Conservation (phyloP, 306 rosid species). For the Coriaria nepalensis region DNA sequence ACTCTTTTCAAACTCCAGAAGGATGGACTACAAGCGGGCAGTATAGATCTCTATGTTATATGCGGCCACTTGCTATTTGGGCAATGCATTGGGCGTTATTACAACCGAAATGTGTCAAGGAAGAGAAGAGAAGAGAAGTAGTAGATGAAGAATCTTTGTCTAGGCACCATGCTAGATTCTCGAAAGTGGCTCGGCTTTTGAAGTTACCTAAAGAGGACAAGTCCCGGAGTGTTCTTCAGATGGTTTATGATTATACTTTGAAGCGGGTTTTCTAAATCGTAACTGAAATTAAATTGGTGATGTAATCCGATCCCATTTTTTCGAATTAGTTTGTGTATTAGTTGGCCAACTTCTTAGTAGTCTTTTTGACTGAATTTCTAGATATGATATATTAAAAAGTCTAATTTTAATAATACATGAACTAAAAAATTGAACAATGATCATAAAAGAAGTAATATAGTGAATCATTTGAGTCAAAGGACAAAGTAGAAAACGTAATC, state of each 20-base stretch:
- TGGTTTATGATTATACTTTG: constrained; percentile 53
- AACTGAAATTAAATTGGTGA: too few species aligned
- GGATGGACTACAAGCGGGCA: constrained; percentile 57
- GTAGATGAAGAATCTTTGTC: constrained; percentile 29
- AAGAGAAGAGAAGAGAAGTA: constrained; percentile 25
- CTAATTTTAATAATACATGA: too few species aligned
- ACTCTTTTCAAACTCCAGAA: constrained; percentile 87
- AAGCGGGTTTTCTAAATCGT: constrained; percentile 30
- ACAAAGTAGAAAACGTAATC: too few species aligned
- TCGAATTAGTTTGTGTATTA: too few species aligned
- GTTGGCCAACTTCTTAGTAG: too few species aligned
- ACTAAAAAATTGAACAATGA: too few species aligned
- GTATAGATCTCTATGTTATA: constrained; percentile 66
- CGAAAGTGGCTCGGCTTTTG: constrained; percentile 58
- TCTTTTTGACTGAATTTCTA: too few species aligned
- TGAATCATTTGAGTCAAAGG: too few species aligned
- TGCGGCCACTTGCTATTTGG: constrained; percentile 98
- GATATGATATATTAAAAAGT: too few species aligned
- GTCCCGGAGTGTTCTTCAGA: constrained; percentile 49
- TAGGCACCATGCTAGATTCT: constrained; percentile 42
- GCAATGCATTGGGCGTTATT: constrained; percentile 93
- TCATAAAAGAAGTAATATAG: too few species aligned
- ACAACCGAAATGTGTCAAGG: constrained; percentile 21
- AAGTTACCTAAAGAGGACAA: constrained; percentile 42
- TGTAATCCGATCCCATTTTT: too few species aligned